Evolutionary conservation across 2,329 filamentous ascomycete species (phyloP), one percentile per base, ranked within the genome.

Genomic region (Colletotrichum lupini): DNA sequence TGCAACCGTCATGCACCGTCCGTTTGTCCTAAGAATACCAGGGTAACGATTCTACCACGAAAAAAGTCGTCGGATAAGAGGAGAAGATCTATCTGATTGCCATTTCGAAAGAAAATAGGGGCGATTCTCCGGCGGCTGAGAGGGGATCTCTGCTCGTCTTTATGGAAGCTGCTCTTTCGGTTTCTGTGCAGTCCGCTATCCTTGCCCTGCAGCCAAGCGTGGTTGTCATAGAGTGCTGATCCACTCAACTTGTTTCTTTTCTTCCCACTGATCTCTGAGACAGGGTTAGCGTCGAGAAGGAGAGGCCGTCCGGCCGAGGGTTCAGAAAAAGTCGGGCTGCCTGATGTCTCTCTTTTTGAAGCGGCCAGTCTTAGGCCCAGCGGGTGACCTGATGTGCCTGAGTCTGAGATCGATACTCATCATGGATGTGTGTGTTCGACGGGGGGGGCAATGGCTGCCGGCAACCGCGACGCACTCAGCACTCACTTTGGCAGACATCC

Each of bases 131-230:
- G 67, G 9, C 56, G 37, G 60, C 12, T 57, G 35, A 53, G 28
- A 64, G 57, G 71, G 71, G 71, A 71, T 58, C 7, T 28, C 26
- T 71, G 30, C 70, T 22, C 28, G 26, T 73, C 71, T 73, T 71
- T 73, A 73, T 73, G 71, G 37, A 66, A 46, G 56, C 46, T 66
- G 49, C 49, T 49, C 46, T 32, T 60, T 42, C 49, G 52, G 56
- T 53, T 65, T 35, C 71, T 71, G 26, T 71, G 71, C 67, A 28
- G 67, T 59, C 61, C 16, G 56, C 49, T 57, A 37, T 61, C 64
- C 67, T 73, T 73, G 60, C 67, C 71, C 67, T 73, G 71, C 71
- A 73, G 71, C 71, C 71, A 73, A 73, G 71, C 71, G 67, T 71
- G 60, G 67, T 73, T 73, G 67, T 73, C 67, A 73, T 71, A 66